Evolutionary conservation across 495 filamentous ascomycete genomes (phyloP), one percentile per base, ranked within the genome.

Genomic region (Trichoderma parareesei): DNA sequence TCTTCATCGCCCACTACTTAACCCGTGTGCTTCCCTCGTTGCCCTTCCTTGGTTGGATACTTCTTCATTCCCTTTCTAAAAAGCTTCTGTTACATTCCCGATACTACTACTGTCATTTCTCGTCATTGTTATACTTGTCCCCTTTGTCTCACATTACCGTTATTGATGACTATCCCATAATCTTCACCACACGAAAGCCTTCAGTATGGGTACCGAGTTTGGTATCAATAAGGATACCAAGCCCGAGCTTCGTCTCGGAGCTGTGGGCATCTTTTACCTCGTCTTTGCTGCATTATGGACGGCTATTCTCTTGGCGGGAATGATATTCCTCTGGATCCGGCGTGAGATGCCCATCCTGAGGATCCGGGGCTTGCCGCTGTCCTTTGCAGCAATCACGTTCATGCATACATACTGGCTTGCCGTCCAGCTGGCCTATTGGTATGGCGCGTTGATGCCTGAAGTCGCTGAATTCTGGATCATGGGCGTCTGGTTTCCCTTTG

Each of bases 381-480:
- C 83, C 10, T 73, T 86, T 49, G 73, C 77, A 6, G 81, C 83
- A 18, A 75, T 87, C 38, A 67, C 74, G 10, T 73, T 84, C 43
- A 77, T 88, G 41, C 87, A 89, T 68, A 65, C 85, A 35, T 90
- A 89, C 73, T 77, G 81, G 65, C 68, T 80, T 46, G 72, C 79
- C 38, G 77, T 82, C 49, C 77, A 89, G 62, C 74, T 87, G 38
- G 83, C 81, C 18, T 83, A 82, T 65, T 81, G 85, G 60, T 68
- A 82, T 35, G 87, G 87, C 38, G 69, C 82, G 4, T 65, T 76
- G 13, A 80, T 86, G 67, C 80, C 82, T 0, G 46, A 68, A 11
- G 44, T 68, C 11, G 11, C 38, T 27, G 71, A 87, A 67, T 90
- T 81, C 72, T 90, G 86, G 85, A 75, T 88, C 68, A 90, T 90